Base-by-base conservation (phyloP, 768 basidiomycete species). In the Udeniomyces megalosporus region DNA sequence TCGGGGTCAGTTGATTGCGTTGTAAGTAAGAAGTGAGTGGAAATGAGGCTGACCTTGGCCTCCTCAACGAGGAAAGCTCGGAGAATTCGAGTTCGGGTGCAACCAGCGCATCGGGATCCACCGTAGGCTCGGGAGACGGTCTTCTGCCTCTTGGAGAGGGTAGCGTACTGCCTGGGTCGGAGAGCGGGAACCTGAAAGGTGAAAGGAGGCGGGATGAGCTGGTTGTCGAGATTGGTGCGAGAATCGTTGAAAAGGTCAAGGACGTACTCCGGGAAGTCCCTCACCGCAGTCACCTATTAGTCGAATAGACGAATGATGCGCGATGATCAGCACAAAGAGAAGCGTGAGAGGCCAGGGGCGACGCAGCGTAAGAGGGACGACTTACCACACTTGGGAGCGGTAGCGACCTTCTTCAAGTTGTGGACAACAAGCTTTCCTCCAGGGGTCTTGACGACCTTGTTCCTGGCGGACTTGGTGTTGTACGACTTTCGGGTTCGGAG, bases 51-150 rank as follows among this genome's bases (percentile, higher is more conserved):
- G 46, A 65, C 63, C 63, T 97, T 97, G 49, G 95, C 95, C 80
- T 99, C 95, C 80, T 97, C 95, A 45, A 99, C 88, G 65, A 99
- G 78, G 84, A 99, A 99, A 67, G 95, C 91, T 64, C 95, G 88
- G 69, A 97, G 85, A 70, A 99, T 92, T 67, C 95, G 96, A 67
- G 56, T 47, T 58, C 34, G 31, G 58, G 54, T 57, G 74, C 95
- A 99, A 70, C 82, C 82, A 59, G 91, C 90, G 75, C 95, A 99
- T 73, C 91, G 81, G 71, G 92, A 97, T 67, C 93, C 93, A 75
- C 93, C 95, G 74, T 99, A 99, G 68, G 95, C 90, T 68, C 95
- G 79, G 71, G 82, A 83, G 66, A 99, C 93, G 54, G 88, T 89
- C 84, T 97, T 99, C 77, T 88, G 82, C 71, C 91, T 86, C 79